Base-by-base conservation (phyloP, 176 grass and related monocot genomes). In the Poa pratensis region DNA sequence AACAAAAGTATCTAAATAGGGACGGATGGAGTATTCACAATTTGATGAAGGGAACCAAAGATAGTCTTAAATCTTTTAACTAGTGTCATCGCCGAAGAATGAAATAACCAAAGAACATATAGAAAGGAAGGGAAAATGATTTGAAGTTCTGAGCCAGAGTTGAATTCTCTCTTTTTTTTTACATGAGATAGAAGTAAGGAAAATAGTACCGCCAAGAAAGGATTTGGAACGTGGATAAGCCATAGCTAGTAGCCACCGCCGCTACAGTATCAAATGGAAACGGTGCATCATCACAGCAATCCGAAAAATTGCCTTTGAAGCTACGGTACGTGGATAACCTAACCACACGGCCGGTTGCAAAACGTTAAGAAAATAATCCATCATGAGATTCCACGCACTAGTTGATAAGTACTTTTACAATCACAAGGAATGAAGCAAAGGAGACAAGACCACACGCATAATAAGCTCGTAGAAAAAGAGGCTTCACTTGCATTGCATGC, bases 401-500 rank as follows among this genome's bases (percentile, higher is more conserved):
- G 52, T 28, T 57, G 39, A 80, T 18, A 50, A 20, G 30, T 20
- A 63, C 12, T 46, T 83, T 45, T 35, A 55, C 48, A 54, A 34
- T 51, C 11, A 16, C 40, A 75, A 37, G 26, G 57, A 37, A 64
- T 17, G 37, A 75, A 51, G 57, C 13, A 34, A 84, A 64, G 19
- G 30, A 10, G 27, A 75, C 27, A 18, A 75, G 19, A 50, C 7
- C 12, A 16, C 22, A 43, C 63, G 22, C 67, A 69, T 9, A 54
- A 40, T 49, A 27, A 66, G 6, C 35, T 67, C 20, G 26, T 10
- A 18, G 13, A 35, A 15, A 78, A 54, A 81, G 48, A 84, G 32
- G 15, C 26, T 77, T 78, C 88, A 73, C 83, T 90, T 82, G 65
- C 73, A 57, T 79, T 83, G 75, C 73, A 87, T 86, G 73, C 79